Conservation (phyloP, 768 basidiomycete genomes). For the Suillus variegatus region DNA sequence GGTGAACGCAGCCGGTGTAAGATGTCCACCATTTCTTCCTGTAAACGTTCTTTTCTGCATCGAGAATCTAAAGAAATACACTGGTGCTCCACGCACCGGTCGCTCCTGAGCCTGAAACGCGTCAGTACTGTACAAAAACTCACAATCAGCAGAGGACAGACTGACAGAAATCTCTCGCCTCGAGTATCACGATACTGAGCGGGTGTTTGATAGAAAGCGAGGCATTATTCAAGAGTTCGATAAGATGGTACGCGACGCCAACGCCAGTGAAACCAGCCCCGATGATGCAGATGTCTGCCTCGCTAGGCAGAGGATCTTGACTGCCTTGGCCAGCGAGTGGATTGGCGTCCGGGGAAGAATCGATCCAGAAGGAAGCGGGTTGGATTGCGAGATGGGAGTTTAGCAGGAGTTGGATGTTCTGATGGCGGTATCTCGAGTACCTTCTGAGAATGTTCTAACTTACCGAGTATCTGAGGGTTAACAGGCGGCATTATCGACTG, state of each 20-base stretch:
- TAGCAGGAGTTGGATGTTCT: conserved; percentile 17
- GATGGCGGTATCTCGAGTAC: background rate
- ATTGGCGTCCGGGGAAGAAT: conserved; percentile 55
- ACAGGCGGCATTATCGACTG: background rate
- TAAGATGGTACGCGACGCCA: conserved; percentile 72
- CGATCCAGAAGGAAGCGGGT: conserved; percentile 78
- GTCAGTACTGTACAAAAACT: conserved; percentile 6
- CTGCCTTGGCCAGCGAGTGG: conserved; percentile 72
- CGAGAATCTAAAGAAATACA: background rate
- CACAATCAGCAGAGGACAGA: conserved; percentile 9
- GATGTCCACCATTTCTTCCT: conserved; percentile 83
- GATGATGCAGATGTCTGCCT: conserved; percentile 76
- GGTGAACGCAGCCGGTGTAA: conserved; percentile 52
- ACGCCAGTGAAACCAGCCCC: conserved; percentile 82
- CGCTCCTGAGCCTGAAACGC: conserved; percentile 62
- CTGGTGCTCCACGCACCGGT: conserved; percentile 51
- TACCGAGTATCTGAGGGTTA: background rate
- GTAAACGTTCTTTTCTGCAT: background rate
- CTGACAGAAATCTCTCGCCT: conserved; percentile 87
- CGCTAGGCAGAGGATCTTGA: conserved; percentile 51
- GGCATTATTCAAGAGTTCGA: conserved; percentile 30
- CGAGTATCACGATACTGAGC: conserved; percentile 64
- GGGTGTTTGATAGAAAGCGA: conserved; percentile 17
- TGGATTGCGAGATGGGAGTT: conserved; percentile 59
- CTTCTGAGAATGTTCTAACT: conserved; percentile 3